phyloP scores from a whole-genome alignment of 2,329 filamentous ascomycete genomes.

The Cadophora gregata region DNA sequence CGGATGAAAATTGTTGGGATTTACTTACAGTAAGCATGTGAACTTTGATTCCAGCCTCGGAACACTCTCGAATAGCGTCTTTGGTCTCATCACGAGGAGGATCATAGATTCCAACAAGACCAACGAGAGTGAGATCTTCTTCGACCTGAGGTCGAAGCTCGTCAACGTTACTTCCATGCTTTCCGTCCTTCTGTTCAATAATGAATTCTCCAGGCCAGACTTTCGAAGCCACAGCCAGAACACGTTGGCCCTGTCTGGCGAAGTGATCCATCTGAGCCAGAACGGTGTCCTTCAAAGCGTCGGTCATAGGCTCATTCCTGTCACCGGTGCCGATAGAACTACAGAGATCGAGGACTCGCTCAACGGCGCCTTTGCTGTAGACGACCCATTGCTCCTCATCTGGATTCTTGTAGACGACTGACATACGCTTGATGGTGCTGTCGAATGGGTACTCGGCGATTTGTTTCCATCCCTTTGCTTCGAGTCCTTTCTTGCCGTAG shows the following conservation, averaged over 20 bases:
- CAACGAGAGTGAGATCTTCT: slow-evolving; percentile 71
- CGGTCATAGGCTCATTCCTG: slow-evolving; percentile 36
- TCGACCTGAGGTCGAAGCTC: slow-evolving; percentile 55
- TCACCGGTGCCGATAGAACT: slow-evolving; percentile 48
- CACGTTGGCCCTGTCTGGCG: slow-evolving; percentile 69
- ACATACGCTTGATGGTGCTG: slow-evolving; percentile 78
- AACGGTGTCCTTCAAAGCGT: slow-evolving; percentile 51
- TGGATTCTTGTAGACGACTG: slow-evolving; percentile 64
- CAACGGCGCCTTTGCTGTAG: slow-evolving; percentile 73
- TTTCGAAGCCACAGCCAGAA: slow-evolving; percentile 59
- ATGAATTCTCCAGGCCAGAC: slow-evolving; percentile 6
- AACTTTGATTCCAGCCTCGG: slow-evolving; percentile 72
- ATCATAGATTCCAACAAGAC: slow-evolving; percentile 66
- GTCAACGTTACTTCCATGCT: slow-evolving; percentile 45
- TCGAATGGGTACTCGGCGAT: slow-evolving; percentile 76
- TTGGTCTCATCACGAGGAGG: slow-evolving; percentile 63
- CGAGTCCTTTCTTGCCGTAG: slow-evolving; percentile 52
- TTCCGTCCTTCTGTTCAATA: slow-evolving; percentile 46
- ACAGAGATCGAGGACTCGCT: slow-evolving; percentile 70
- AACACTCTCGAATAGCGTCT: slow-evolving; percentile 62
- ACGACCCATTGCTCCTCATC: slow-evolving; percentile 49
- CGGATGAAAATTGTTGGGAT: not conserved
- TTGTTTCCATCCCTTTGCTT: slow-evolving; percentile 58
- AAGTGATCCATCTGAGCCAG: slow-evolving; percentile 72
- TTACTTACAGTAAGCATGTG: slow-evolving; percentile 74